These are phyloP conservation scores for Thielaviopsis euricoi DNA, from an alignment of 2,329 filamentous ascomycete genomes.

Conservation along the genomic window DNA sequence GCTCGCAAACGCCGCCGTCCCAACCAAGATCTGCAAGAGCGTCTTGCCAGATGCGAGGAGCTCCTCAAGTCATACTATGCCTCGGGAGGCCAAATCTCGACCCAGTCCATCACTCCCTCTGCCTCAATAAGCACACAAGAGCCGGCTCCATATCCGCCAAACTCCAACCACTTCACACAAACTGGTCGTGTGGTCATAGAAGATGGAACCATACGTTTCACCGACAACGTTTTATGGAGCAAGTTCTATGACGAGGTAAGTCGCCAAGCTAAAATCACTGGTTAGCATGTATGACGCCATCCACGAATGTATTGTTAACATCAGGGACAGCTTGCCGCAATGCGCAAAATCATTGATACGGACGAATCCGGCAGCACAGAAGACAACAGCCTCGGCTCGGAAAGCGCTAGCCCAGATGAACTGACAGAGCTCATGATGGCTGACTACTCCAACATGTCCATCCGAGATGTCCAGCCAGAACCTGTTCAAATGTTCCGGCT, in stretches of 20 bases:
- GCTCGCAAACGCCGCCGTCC: conserved; percentile 41
- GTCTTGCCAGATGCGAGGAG: conserved; percentile 41
- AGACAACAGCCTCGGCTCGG: conserved; percentile 33
- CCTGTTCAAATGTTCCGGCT: conserved; percentile 50
- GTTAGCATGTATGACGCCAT: not conserved
- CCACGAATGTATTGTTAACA: not conserved
- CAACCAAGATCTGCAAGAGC: conserved; percentile 45
- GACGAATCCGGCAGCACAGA: conserved; percentile 23
- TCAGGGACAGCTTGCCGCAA: conserved; percentile 34
- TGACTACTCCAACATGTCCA: conserved; percentile 22
- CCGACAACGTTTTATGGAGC: conserved; percentile 38
- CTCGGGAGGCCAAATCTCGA: conserved; percentile 12
- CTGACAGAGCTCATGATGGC: conserved; percentile 34
- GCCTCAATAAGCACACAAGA: conserved; percentile 6
- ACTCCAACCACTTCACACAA: conserved; percentile 23
- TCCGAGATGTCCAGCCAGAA: conserved; percentile 43
- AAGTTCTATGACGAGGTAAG: conserved; percentile 40
- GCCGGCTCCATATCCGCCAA: conserved; percentile 9
- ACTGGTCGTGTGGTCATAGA: conserved; percentile 38
- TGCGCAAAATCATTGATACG: conserved; percentile 40
- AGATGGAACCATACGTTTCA: conserved; percentile 37
- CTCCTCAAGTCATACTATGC: conserved; percentile 40
- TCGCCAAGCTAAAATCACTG: not conserved
- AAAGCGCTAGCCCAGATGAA: conserved; percentile 33
- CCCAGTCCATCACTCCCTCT: not conserved